These are phyloP conservation scores for Solanum medicagineum DNA, from an alignment of 257 asterid genomes.

Conservation along the genomic window DNA sequence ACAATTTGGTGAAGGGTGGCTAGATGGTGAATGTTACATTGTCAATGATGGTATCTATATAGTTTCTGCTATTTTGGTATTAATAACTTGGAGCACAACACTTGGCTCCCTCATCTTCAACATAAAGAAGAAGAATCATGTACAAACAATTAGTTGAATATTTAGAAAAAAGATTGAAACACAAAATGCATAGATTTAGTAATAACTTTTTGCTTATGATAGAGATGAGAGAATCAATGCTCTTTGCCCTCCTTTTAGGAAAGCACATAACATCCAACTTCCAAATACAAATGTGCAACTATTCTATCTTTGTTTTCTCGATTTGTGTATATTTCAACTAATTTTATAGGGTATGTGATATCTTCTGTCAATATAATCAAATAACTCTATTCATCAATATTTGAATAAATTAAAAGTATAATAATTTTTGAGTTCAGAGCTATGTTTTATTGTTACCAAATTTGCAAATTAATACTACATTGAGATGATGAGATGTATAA, in stretches of 20 bases:
- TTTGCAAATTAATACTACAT: background rate
- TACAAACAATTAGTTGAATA: background rate
- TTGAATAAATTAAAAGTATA: too few relatives aligned
- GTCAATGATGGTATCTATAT: background rate
- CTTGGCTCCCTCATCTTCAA: background rate
- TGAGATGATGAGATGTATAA: background rate
- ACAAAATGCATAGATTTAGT: background rate
- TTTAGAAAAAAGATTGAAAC: background rate
- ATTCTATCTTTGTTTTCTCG: background rate
- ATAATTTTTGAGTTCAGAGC: too few relatives aligned
- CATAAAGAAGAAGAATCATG: background rate
- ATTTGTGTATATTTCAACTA: background rate
- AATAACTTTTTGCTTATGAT: background rate
- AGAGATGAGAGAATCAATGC: background rate
- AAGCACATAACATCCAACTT: background rate
- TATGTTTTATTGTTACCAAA: background rate
- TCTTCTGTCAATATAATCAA: too few relatives aligned
- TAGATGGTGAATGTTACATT: slow-evolving; percentile 1
- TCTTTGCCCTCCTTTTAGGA: background rate
- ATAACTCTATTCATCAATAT: background rate
- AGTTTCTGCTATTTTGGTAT: background rate
- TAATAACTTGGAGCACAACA: background rate
- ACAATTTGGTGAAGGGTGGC: background rate
- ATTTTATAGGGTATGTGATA: too few relatives aligned
- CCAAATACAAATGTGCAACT: background rate